Evolutionary conservation across 495 filamentous ascomycete genomes (phyloP).

Genomic region (Parathielavia hyrcaniae): DNA sequence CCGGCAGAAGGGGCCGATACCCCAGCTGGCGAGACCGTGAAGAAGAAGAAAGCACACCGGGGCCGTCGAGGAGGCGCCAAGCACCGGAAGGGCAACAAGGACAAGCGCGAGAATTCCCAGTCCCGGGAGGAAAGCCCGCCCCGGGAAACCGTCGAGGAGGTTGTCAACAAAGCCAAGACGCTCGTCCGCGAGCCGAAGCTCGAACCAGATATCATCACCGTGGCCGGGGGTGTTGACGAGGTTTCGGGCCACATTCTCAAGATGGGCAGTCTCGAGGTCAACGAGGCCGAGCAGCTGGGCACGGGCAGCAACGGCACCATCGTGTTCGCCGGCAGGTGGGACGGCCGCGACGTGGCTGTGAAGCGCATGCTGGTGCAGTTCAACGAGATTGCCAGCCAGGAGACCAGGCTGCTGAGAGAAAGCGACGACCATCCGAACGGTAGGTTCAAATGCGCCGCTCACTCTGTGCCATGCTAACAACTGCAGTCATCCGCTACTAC

Average conservation of each 20-base stretch:
- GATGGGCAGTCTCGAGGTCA: constrained; percentile 67
- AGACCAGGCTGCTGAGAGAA: constrained; percentile 81
- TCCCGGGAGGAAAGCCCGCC: constrained; percentile 38
- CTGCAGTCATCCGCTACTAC: constrained; percentile 82
- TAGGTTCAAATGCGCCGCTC: constrained; percentile 24
- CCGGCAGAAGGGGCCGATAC: constrained; percentile 38
- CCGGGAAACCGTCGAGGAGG: constrained; percentile 40
- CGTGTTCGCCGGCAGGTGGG: constrained; percentile 78
- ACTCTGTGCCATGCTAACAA: constrained; percentile 22
- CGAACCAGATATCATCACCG: constrained; percentile 52
- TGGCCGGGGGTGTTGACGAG: constrained; percentile 45
- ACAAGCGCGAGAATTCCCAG: constrained; percentile 36
- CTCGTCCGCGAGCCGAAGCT: constrained; percentile 44
- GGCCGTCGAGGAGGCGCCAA: constrained; percentile 75
- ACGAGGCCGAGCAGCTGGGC: constrained; percentile 65
- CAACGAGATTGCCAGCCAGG: constrained; percentile 90
- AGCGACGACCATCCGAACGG: constrained; percentile 90
- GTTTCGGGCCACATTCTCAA: constrained; percentile 55
- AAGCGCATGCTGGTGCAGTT: constrained; percentile 95
- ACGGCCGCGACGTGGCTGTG: constrained; percentile 87
- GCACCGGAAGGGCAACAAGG: constrained; percentile 53
- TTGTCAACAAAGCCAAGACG: constrained; percentile 41
- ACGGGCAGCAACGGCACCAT: constrained; percentile 81
- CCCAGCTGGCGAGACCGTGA: constrained; percentile 34
- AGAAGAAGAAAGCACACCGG: constrained; percentile 74